Evolutionary conservation across 805 yeast species (phyloP).

Genomic region (Lachancea mirantina): DNA sequence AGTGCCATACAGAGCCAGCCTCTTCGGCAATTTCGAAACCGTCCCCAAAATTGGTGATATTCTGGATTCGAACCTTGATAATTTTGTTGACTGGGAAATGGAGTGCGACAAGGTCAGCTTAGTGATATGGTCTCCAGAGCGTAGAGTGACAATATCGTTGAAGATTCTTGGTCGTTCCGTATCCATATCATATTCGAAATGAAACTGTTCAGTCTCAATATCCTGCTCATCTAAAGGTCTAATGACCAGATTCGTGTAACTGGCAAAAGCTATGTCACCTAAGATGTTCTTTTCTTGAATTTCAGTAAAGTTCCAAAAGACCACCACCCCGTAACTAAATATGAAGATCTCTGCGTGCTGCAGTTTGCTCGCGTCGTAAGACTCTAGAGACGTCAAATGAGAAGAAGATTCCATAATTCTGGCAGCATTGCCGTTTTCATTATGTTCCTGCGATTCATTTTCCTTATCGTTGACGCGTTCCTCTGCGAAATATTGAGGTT

Average conservation of each 20-base stretch:
- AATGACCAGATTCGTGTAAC: slow-evolving; percentile 46
- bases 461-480: slow-evolving; percentile 14
- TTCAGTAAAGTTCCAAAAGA: slow-evolving; percentile 94
- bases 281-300: slow-evolving; percentile 86
- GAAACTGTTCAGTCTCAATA: slow-evolving; percentile 78
- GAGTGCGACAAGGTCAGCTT: slow-evolving; percentile 93
- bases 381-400: slow-evolving; percentile 10
- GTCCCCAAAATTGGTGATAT: slow-evolving; percentile 78
- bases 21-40: slow-evolving; percentile 83
- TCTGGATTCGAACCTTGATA: slow-evolving; percentile 84
- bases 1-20: slow-evolving; percentile 83
- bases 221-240: slow-evolving; percentile 80
- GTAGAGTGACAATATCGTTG: slow-evolving; percentile 87
- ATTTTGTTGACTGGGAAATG: slow-evolving; percentile 90
- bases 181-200: slow-evolving; percentile 44
- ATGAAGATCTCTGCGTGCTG: slow-evolving; percentile 82
- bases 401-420: slow-evolving; percentile 5
- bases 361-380: slow-evolving; percentile 13
- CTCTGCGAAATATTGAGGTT: slow-evolving; percentile 80
- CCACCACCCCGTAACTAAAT: slow-evolving; percentile 90
- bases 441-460: slow-evolving; percentile 18
- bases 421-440: no score
- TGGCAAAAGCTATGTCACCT: slow-evolving; percentile 71
- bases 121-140: slow-evolving; percentile 87
- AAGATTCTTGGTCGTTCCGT: slow-evolving; percentile 68